Conservation (phyloP, 768 basidiomycete species). For the Leccinum truebloodii region DNA sequence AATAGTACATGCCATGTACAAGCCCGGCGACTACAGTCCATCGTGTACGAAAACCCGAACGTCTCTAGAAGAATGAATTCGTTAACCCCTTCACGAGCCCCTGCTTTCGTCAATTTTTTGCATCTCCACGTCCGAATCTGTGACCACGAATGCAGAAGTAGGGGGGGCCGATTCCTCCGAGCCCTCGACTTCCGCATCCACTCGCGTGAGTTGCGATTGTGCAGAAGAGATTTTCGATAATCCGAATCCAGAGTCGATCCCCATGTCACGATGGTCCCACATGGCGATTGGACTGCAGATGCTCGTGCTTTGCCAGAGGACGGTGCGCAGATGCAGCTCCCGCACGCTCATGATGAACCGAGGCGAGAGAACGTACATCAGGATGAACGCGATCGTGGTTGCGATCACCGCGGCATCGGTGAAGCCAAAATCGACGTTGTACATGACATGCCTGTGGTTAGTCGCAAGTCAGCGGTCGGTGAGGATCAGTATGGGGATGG, state of each 20-base stretch:
- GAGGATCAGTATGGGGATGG: too few species aligned
- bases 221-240: not conserved
- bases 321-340: conserved; percentile 1
- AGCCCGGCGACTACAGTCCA: not conserved
- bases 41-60: not conserved
- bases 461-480: not conserved
- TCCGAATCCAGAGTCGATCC: conserved; percentile 20
- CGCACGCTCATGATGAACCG: conserved; percentile 24
- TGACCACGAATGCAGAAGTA: not conserved
- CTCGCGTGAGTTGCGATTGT: not conserved
- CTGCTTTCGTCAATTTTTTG: not conserved
- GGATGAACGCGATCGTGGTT: not conserved
- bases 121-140: not conserved
- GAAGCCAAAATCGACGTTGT: conserved; percentile 13
- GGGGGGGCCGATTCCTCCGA: not conserved
- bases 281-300: not conserved
- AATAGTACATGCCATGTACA: not conserved
- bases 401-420: not conserved
- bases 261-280: not conserved
- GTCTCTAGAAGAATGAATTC: not conserved
- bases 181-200: not conserved
- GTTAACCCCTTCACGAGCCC: not conserved
- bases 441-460: conserved; percentile 15
- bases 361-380: conserved; percentile 14
- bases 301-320: not conserved